phyloP scores from a whole-genome alignment of 208 protist species.

The Naegleria gruberi region DNA sequence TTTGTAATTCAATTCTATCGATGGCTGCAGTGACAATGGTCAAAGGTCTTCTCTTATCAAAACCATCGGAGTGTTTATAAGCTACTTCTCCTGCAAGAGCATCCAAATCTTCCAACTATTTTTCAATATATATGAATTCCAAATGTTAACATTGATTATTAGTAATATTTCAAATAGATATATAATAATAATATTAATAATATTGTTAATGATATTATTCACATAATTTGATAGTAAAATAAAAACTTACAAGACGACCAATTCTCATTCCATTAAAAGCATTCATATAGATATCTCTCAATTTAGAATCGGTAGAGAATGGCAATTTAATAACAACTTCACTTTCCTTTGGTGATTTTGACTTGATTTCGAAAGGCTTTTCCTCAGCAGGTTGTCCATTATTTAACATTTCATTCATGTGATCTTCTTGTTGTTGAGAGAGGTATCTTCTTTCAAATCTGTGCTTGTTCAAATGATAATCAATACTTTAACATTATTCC shows the following conservation, averaged over 20 bases:
- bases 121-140: too few species aligned
- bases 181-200: too few species aligned
- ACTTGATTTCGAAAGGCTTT: neutral
- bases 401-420: neutral
- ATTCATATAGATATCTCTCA: conserved; percentile 21
- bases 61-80: conserved; percentile 25
- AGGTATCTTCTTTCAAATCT: neutral
- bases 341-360: neutral
- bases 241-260: too few species aligned
- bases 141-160: conserved; percentile 35
- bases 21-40: conserved; percentile 9
- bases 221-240: too few species aligned
- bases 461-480: neutral
- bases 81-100: conserved; percentile 31
- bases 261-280: neutral
- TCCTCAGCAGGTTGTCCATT: neutral
- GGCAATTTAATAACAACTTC: neutral
- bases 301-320: neutral
- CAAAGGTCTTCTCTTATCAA: neutral
- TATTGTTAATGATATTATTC: too few species aligned
- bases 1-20: conserved; percentile 19
- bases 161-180: too few species aligned
- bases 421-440: neutral
- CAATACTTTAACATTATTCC: neutral
- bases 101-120: conserved; percentile 38